Base-by-base conservation (phyloP, 257 asterid genomes). In the Nicotiana tabacum region DNA sequence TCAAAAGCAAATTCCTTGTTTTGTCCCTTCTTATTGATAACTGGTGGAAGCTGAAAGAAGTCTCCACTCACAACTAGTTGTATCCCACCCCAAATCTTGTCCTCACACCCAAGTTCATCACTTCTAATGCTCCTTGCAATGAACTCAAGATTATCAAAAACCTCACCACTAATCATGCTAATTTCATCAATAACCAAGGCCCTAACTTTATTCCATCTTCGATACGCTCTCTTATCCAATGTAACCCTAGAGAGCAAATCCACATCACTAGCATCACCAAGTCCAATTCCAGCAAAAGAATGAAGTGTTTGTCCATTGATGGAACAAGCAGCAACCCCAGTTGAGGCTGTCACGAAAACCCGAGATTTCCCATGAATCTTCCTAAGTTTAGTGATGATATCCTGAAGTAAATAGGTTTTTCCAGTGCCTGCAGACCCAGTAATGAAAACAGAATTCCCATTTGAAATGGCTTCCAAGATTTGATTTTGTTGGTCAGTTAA, bases 401-500 rank as follows among this genome's bases (percentile, higher is more conserved):
- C 86, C 85, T 88, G 88, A 32, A 93, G 84, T n/a, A 93, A 39
- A 76, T 89, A 74, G 2, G 97, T 90, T 82, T 94, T 92, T 2
- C 97, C 97, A 0, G 96, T 93, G 82, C 97, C 97, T 30, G 98
- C 97, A 1, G 97, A 91, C 15, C 98, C 97, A 13, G 95, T 92
- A 18, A 93, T 85, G 67, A 94, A 94, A 80, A 93, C 90, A 35
- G 93, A 94, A 48, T 89, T 81, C 21, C 93, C 91, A 55, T 57
- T 57, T 33, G 87, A 80, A 85, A 89, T 89, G 53, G 92, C 94
- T 46, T 85, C 88, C 90, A 91, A 66, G n/a, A 84, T 91, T 82
- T 77, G 82, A 7, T 86, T 69, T 83, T 94, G 97, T 67, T 91
- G 95, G 53, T 90, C 90, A 1, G 93, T 93, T 96, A 91, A 92